These are phyloP conservation scores for Leccinum griseonigrum DNA, from an alignment of 1,284 basidiomycete genomes.

Conservation along the genomic window DNA sequence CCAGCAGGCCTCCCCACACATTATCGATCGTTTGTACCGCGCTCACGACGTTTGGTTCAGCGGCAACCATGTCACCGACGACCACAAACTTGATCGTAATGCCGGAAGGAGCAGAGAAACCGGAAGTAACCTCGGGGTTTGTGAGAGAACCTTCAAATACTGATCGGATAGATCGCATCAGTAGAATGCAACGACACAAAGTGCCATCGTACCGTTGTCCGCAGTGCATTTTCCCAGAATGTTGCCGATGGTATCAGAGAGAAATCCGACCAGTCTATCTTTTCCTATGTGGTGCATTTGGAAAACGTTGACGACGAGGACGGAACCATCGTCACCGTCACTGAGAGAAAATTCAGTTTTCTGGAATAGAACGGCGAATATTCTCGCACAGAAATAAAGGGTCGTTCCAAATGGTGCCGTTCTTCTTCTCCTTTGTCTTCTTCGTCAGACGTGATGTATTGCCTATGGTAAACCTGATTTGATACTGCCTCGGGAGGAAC, in stretches of 20 bases:
- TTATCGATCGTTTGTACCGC: background rate
- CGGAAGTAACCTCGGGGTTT: background rate
- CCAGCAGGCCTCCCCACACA: background rate
- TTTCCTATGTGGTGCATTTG: background rate
- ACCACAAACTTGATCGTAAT: background rate
- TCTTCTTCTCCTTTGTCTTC: background rate
- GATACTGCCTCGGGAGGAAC: background rate
- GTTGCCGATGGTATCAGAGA: background rate
- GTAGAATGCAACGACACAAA: background rate
- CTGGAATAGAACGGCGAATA: background rate
- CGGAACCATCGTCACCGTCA: background rate
- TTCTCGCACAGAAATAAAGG: background rate
- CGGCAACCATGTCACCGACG: no score
- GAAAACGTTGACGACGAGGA: background rate
- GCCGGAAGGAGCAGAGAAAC: background rate
- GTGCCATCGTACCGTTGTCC: background rate
- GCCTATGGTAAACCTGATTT: background rate
- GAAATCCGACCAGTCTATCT: background rate
- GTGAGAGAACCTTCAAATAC: background rate
- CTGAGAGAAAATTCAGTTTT: background rate
- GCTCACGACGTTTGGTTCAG: background rate
- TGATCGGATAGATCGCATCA: background rate
- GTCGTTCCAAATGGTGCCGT: background rate
- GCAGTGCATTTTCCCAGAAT: background rate
- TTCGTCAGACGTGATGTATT: background rate